Base-by-base conservation (phyloP, 2,329 filamentous ascomycete species). In the Penicillium sp. region DNA sequence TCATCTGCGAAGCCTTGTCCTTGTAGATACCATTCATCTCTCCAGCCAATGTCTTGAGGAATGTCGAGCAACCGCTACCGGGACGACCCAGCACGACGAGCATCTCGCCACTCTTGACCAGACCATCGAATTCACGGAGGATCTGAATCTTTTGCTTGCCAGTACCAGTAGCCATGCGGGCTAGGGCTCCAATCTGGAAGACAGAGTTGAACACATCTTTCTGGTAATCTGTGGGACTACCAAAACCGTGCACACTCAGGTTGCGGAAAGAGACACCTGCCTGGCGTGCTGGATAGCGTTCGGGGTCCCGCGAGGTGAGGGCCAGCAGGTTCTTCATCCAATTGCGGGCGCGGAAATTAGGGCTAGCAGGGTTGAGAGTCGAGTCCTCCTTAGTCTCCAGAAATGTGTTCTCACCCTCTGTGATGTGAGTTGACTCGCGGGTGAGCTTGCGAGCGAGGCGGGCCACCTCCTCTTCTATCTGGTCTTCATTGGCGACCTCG, bases 31-130 rank as follows among this genome's bases (percentile, higher is more conserved):
- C 91, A 61, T 92, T 88, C 57, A 89, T 90, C 73, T 95, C 90
- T 61, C 91, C 90, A 6, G 90, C 84, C 60, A 95, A 83, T 0
- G 90, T 90, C 79, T 95, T 95, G 61, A 96, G 78, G 61, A 95
- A 87, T 2, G 91, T 95, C n/a, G 89, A 90, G 73, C 92, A 96
- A 54, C 77, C 77, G 54, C 73, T 56, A 49, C 78, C 78, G 7
- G 78, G 78, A 48, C 76, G 75, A 2, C 82, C 82, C 0, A 85
- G 75, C 1, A 85, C 82, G 11, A 84, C 75, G 49, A 84, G 72
- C 77, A 85, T 82, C 71, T 85, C 82, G 33, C 82, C 82, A 49
- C 75, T 77, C 49, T 75, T 77, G 14, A 90, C 70, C 2, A 89
- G 60, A 4, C 88, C 88, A 62, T 89, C 82, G 56, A 90, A 88